phyloP scores from a whole-genome alignment of 257 asterid genomes.

The Lycium ferocissimum region DNA sequence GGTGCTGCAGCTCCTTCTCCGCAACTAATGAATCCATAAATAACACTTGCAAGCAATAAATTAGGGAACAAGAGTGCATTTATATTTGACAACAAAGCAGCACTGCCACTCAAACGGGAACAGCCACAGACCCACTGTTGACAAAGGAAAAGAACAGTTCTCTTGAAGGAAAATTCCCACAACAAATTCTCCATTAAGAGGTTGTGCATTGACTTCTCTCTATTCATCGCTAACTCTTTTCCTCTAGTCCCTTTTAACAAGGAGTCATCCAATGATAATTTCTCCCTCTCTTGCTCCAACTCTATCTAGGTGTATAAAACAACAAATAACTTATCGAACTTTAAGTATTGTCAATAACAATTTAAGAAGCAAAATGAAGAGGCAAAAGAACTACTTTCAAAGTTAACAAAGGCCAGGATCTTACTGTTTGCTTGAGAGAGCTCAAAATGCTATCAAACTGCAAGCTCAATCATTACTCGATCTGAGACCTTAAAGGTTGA shows the following conservation, averaged over 20 bases:
- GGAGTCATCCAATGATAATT: neutral
- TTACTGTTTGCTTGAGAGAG: neutral
- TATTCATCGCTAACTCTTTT: no score
- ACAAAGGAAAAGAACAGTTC: no score
- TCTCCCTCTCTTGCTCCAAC: neutral
- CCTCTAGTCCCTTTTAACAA: neutral
- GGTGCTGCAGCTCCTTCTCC: neutral
- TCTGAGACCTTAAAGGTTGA: slow-evolving; percentile 36
- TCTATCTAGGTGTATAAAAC: neutral
- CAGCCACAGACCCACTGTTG: no score
- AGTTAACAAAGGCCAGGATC: neutral
- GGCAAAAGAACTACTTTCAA: neutral
- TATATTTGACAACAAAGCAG: no score
- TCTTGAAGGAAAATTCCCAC: no score
- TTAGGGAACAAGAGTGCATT: no score
- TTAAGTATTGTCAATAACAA: neutral
- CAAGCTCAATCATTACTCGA: neutral
- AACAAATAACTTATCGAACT: neutral
- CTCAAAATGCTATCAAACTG: neutral
- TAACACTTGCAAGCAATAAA: no score
- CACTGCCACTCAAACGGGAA: no score
- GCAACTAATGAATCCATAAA: no score
- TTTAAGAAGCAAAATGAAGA: neutral
- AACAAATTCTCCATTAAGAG: no score
- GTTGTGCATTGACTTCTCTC: no score